Base-by-base conservation (phyloP, 2,329 filamentous ascomycete genomes). In the Arachnopeziza araneosa region DNA sequence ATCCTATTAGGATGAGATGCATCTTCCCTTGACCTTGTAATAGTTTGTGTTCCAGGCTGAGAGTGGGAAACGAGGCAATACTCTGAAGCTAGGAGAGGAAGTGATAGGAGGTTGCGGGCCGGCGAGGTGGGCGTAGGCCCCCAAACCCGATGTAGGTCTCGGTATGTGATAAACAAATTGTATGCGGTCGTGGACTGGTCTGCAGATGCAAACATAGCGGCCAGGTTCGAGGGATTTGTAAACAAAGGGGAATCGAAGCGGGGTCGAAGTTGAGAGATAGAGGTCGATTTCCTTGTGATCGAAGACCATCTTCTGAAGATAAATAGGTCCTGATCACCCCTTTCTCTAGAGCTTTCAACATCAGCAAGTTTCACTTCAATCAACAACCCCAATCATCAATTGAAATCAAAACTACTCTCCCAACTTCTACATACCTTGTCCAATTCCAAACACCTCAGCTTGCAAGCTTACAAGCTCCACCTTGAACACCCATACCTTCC, bases 121-220 rank as follows among this genome's bases (percentile, higher is more conserved):
- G 56, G 24, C 50, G 36, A 55, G 48, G 53, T n/a, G 50, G 58
- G 56, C 60, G 55, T 56, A 30, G 48, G 30, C 30, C 55, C 56
- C 55, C 55, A 58, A 26, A 55, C 55, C 32, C 17, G 30, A 26
- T 30, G 10, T 53, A n/a, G 51, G 50, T 36, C 54, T 49, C 56
- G 50, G 54, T 58, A 55, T 56, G 52, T 59, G 56, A 64, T 62
- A 51, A 55, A 59, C 58, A 60, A 56, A 55, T 59, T 68, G 67
- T 64, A 68, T 59, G 24, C 36, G 36, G 36, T 44, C 36, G 36
- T 7, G 36, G 36, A 30, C 36, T 6, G 36, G 36, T 44, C 36
- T 44, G 36, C 36, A 44, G 36, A 44, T 14, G 36, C 10, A 44
- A 44, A 17, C 17, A 17, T 19, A 44, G 36, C 12, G 36, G 36